Base-by-base conservation (phyloP, 495 filamentous ascomycete species). In the Pyronema domesticum region DNA sequence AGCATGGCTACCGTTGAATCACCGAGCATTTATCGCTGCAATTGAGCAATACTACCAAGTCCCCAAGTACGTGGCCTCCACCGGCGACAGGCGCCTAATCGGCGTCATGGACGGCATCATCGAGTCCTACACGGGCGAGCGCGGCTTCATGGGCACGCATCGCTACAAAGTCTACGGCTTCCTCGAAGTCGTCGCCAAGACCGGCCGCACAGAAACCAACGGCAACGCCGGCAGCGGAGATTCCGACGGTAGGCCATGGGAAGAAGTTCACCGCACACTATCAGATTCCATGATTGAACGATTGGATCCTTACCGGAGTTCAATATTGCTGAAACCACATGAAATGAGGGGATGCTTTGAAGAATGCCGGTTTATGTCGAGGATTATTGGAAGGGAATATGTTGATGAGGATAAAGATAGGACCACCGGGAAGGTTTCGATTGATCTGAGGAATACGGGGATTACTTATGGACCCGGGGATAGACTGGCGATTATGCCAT, bases 71-170 rank as follows among this genome's bases (percentile, higher is more conserved):
- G 70, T 74, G n/a, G 60, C 68, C 30, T 58, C 70, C 30, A 71
- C 66, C 2, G 70, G 70, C 6, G 72, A 74, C 68, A 1, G 72
- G 6, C 81, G 91, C 9, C 76, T 99, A 6, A 78, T 81, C 57
- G 84, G 82, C 33, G 86, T 96, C 8, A 85, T 83, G 0, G 89
- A 86, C 17, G 76, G 86, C 62, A 85, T 96, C 46, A 89, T 96
- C n/a, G 86, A 95, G 36, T 68, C 85, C 8, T 93, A 99, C 66
- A 93, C 91, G 11, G 74, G 73, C 6, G 72, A 74, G 57, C 57
- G 73, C 14, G 72, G 73, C 8, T 76, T 76, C 54, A 72, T 74
- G 73, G 71, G 72, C n/a, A 71, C 72, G 1, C 72, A 74, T 55
- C 61, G 71, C 45, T 74, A 74, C 56, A 76, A 74, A 59, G 73